Conservation (phyloP, 2,329 filamentous ascomycete species). For the Fusarium hainanense region DNA sequence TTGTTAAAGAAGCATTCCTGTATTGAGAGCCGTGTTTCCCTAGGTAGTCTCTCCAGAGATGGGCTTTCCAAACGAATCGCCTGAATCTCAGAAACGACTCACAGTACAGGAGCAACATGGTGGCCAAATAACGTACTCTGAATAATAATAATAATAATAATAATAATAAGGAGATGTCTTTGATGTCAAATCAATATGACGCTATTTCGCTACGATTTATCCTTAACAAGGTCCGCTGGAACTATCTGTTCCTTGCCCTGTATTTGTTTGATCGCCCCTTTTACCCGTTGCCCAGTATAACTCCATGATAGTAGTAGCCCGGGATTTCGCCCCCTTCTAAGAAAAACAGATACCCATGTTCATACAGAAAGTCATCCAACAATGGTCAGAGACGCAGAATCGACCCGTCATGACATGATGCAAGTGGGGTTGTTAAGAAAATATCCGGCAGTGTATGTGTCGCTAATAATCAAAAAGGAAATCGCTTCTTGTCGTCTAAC, state of each 20-base stretch:
- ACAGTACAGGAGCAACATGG: background rate
- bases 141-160: conserved; percentile 29
- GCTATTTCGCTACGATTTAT: conserved; percentile 27
- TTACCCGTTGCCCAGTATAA: conserved; percentile 42
- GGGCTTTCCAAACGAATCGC: too few species aligned
- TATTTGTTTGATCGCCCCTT: conserved; percentile 36
- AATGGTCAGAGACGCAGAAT: conserved; percentile 16
- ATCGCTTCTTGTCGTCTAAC: conserved; percentile 34
- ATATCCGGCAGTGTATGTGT: conserved; percentile 10
- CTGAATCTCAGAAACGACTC: background rate
- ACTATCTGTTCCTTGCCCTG: conserved; percentile 34
- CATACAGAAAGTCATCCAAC: conserved; percentile 43
- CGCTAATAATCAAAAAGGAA: conserved; percentile 2
- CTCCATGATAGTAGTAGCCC: conserved; percentile 35
- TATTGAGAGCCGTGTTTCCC: too few species aligned
- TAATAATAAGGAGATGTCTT: conserved; percentile 26
- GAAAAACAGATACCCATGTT: conserved; percentile 43
- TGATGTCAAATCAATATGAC: conserved; percentile 36
- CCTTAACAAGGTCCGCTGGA: conserved; percentile 12
- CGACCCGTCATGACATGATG: conserved; percentile 22
- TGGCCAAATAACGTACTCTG: conserved; percentile 21
- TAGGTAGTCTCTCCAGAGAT: too few species aligned
- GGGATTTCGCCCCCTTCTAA: conserved; percentile 38
- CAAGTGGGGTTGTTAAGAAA: conserved; percentile 24
- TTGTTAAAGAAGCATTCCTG: background rate